phyloP scores from a whole-genome alignment of 257 asterid genomes.

The Solanum bulbocastanum region DNA sequence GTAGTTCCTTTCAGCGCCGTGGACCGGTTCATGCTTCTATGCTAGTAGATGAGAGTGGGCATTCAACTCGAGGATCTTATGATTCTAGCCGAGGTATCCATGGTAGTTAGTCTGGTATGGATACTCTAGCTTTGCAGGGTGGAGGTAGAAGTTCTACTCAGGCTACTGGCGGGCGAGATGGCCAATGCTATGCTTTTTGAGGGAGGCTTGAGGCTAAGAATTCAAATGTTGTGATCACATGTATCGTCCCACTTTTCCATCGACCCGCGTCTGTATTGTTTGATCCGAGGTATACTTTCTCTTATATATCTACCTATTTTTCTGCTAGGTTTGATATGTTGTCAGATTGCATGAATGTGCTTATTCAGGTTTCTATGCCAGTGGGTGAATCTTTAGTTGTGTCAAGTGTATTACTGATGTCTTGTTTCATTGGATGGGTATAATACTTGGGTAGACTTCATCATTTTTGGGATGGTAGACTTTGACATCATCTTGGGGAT shows the following conservation, averaged over 20 bases:
- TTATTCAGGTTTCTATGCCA: neutral
- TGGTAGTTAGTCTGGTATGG: neutral
- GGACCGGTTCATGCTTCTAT: neutral
- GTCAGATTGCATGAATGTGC: too few species aligned
- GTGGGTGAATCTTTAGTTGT: neutral
- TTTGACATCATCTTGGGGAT: too few species aligned
- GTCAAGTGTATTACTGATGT: neutral
- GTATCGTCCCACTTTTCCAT: neutral
- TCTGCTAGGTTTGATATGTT: neutral
- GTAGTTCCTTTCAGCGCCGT: neutral
- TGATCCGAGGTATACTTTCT: neutral
- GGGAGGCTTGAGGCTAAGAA: too few species aligned
- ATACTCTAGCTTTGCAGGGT: neutral
- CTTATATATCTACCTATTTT: neutral
- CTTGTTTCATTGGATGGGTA: neutral
- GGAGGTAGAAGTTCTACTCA: neutral
- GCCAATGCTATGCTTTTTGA: neutral
- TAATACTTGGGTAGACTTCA: neutral
- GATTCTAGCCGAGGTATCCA: neutral
- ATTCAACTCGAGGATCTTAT: neutral
- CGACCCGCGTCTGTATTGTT: neutral
- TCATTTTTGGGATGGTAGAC: too few species aligned
- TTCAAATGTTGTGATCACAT: too few species aligned
- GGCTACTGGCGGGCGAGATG: neutral
- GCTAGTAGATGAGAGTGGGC: neutral